A percentile compares a stretch with the other conserved stretches of the same genome.
Evolutionary conservation across 345 rosid genomes (phyloP).

Genomic region (Linum usitatissimum): DNA sequence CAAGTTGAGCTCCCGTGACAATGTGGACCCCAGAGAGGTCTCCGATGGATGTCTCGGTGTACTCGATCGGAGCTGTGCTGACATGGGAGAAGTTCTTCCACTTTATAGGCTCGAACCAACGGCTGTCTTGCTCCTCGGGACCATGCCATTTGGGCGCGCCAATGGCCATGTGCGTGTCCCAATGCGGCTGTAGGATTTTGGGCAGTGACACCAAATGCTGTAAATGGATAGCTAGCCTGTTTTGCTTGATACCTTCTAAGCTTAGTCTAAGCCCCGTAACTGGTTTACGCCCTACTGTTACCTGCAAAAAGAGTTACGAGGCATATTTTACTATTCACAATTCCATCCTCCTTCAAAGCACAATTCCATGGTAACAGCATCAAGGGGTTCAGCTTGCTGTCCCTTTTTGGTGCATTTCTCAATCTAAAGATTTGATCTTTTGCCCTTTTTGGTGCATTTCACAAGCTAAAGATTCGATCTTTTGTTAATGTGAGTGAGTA

Average conservation of each 20-base stretch:
- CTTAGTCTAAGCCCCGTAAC: constrained; percentile 83
- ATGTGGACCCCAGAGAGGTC: constrained; percentile 92
- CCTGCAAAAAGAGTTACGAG: constrained; percentile 32
- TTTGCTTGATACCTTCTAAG: constrained; percentile 79
- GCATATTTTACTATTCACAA: neutral
- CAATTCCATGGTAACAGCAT: neutral
- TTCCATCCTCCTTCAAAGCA: neutral
- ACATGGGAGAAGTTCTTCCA: constrained; percentile 99
- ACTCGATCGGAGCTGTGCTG: constrained; percentile 92
- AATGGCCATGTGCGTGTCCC: constrained; percentile 91
- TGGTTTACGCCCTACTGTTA: constrained; percentile 93
- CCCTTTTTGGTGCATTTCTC: neutral
- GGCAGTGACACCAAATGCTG: constrained; percentile 96
- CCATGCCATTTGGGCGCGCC: constrained; percentile 99
- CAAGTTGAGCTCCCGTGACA: constrained; percentile 93
- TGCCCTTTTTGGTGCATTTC: neutral
- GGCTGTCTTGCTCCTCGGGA: constrained; percentile 97
- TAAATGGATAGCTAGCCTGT: constrained; percentile 77
- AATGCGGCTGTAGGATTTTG: constrained; percentile 86
- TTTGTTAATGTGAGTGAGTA: neutral
- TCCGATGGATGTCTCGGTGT: constrained; percentile 73
- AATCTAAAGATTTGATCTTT: neutral
- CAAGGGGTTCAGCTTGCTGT: constrained; percentile 2
- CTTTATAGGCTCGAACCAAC: constrained; percentile 96
- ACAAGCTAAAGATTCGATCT: neutral